Evolutionary conservation across 2,329 filamentous ascomycete genomes (phyloP).

Genomic region (Xylaria sp.): DNA sequence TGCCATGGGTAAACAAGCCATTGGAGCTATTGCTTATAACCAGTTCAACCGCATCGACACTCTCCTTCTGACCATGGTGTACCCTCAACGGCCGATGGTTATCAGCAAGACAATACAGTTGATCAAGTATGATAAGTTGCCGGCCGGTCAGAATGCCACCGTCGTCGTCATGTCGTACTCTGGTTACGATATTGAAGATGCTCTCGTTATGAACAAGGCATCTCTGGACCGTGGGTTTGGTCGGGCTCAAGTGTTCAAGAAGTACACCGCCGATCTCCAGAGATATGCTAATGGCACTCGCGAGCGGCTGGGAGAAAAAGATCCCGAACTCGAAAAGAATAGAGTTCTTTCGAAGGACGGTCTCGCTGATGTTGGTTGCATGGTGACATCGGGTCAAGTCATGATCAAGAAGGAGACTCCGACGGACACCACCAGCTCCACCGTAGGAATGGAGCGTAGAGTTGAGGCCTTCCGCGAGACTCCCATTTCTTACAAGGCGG

Average conservation of each 20-base stretch:
- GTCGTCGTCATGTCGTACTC: slow-evolving; percentile 99
- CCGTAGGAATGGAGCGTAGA: slow-evolving; percentile 62
- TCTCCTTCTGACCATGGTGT: slow-evolving; percentile 91
- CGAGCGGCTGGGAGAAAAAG: slow-evolving; percentile 62
- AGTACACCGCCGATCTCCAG: slow-evolving; percentile 80
- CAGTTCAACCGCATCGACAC: slow-evolving; percentile 97
- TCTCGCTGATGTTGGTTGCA: slow-evolving; percentile 77
- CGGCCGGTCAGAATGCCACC: slow-evolving; percentile 92
- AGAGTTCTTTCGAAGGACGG: slow-evolving; percentile 82
- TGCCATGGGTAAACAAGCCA: slow-evolving; percentile 99
- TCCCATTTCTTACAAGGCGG: slow-evolving; percentile 71
- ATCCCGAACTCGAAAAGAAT: slow-evolving; percentile 54
- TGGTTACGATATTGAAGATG: slow-evolving; percentile 98
- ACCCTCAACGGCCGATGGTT: slow-evolving; percentile 95
- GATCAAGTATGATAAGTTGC: slow-evolving; percentile 94
- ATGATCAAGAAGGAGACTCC: slow-evolving; percentile 90
- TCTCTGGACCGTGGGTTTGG: slow-evolving; percentile 94
- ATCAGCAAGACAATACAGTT: slow-evolving; percentile 96
- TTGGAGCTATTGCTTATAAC: slow-evolving; percentile 96
- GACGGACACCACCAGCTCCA: slow-evolving; percentile 63
- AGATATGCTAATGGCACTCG: slow-evolving; percentile 77
- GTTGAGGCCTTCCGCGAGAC: slow-evolving; percentile 61
- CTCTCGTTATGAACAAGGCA: slow-evolving; percentile 91
- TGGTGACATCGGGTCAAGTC: slow-evolving; percentile 71
- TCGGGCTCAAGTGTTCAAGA: slow-evolving; percentile 95